phyloP scores from a whole-genome alignment of 1,139 yeast genomes.

The Blastobotrys indianensis region DNA sequence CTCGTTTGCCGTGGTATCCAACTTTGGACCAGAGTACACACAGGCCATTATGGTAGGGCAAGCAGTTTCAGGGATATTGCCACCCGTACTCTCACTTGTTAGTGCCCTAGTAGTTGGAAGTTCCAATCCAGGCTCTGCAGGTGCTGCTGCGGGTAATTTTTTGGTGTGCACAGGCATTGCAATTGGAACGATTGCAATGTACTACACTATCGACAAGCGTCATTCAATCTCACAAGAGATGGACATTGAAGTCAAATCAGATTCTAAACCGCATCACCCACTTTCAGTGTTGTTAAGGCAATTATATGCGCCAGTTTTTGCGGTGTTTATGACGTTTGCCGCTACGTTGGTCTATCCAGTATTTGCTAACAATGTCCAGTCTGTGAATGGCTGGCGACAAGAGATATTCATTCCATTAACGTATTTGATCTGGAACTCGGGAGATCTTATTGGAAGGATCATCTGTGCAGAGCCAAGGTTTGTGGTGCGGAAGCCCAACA shows the following conservation, averaged over 20 bases:
- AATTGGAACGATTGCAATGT: conserved; percentile 38
- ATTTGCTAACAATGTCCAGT: conserved; percentile 68
- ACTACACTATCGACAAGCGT: conserved; percentile 5
- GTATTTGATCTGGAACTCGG: conserved; percentile 80
- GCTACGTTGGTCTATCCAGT: conserved; percentile 82
- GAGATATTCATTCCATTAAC: conserved; percentile 65
- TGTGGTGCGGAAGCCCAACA: conserved; percentile 15
- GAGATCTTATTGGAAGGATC: conserved; percentile 76
- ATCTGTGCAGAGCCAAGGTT: conserved; percentile 46
- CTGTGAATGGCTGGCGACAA: conserved; percentile 45
- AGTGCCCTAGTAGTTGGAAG: conserved; percentile 34
- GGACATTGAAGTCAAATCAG: background rate
- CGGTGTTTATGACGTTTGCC: conserved; percentile 72
- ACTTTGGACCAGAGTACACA: conserved; percentile 69
- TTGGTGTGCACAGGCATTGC: conserved; percentile 64
- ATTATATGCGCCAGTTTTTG: conserved; percentile 54
- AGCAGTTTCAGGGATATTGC: conserved; percentile 88
- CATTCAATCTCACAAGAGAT: background rate
- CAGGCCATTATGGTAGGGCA: conserved; percentile 94
- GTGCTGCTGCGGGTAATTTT: conserved; percentile 44
- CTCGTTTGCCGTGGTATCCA: conserved; percentile 78
- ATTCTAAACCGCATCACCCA: conserved; percentile 37
- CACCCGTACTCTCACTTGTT: conserved; percentile 66
- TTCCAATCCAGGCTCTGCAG: background rate
- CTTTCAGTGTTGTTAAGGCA: conserved; percentile 50